phyloP scores from a whole-genome alignment of 768 basidiomycete species.

The Vararia minispora region DNA sequence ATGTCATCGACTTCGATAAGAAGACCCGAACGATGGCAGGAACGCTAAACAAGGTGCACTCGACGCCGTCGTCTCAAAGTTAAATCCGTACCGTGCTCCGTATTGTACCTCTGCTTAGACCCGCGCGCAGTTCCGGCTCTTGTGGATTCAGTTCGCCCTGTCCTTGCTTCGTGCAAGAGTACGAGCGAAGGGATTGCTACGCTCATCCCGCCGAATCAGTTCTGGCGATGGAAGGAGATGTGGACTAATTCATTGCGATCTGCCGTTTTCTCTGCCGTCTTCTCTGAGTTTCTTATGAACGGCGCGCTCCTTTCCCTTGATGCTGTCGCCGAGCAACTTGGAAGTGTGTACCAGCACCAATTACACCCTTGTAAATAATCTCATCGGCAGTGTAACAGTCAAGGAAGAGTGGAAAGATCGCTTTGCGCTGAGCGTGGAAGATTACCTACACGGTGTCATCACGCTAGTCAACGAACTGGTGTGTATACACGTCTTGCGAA shows the following conservation, averaged over 20 bases:
- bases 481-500: slow-evolving; percentile 13
- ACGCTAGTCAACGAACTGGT: slow-evolving; percentile 74
- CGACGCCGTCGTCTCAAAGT: slow-evolving; percentile 54
- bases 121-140: slow-evolving; percentile 42
- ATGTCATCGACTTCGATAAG: slow-evolving; percentile 65
- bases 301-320: slow-evolving; percentile 49
- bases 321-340: slow-evolving; percentile 42
- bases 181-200: slow-evolving; percentile 39
- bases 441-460: slow-evolving; percentile 76
- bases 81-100: slow-evolving; percentile 15
- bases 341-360: slow-evolving; percentile 39
- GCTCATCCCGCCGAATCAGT: slow-evolving; percentile 57
- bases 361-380: not conserved
- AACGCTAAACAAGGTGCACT: slow-evolving; percentile 71
- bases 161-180: slow-evolving; percentile 42
- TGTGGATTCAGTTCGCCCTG: slow-evolving; percentile 43
- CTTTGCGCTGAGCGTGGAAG: slow-evolving; percentile 55
- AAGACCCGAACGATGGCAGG: slow-evolving; percentile 63
- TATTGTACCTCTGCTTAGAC: not conserved
- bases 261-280: slow-evolving; percentile 52
- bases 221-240: slow-evolving; percentile 82
- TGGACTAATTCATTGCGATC: slow-evolving; percentile 63
- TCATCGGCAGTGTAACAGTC: slow-evolving; percentile 28
- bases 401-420: slow-evolving; percentile 60
- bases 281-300: slow-evolving; percentile 52